A percentile compares a stretch with the other conserved stretches of the same genome.
These are phyloP conservation scores for Thecaphora frezii DNA, from an alignment of 1,284 basidiomycete genomes.

Conservation along the genomic window DNA sequence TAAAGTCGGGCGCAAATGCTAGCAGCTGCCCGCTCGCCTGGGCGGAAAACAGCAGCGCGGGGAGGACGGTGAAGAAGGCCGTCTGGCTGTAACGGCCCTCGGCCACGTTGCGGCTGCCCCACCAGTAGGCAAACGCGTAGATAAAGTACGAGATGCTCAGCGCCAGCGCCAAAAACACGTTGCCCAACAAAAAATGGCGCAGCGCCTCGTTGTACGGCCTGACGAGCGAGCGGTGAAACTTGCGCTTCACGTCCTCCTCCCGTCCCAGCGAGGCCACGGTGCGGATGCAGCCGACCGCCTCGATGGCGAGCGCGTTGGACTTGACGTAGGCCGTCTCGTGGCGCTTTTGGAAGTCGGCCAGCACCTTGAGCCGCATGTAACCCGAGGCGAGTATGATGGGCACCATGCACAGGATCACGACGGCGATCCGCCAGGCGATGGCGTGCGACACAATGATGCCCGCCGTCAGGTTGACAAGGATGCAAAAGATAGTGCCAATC, in stretches of 20 bases:
- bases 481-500: constrained; percentile 50
- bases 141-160: constrained; percentile 52
- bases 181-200: constrained; percentile 41
- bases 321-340: constrained; percentile 48
- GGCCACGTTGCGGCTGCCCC: constrained; percentile 48
- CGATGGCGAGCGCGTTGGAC: constrained; percentile 45
- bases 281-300: constrained; percentile 43
- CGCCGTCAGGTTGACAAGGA: constrained; percentile 44
- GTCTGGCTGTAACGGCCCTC: constrained; percentile 39
- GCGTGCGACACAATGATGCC: constrained; percentile 40
- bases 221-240: constrained; percentile 30
- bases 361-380: constrained; percentile 45
- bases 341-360: constrained; percentile 48
- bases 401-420: constrained; percentile 45
- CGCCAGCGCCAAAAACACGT: constrained; percentile 41
- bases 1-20: constrained; percentile 49
- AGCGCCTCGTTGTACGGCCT: constrained; percentile 41
- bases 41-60: constrained; percentile 48
- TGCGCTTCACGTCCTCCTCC: constrained; percentile 44
- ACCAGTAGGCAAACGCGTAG: constrained; percentile 53
- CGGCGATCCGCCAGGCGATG: constrained; percentile 45
- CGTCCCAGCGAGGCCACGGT: constrained; percentile 41
- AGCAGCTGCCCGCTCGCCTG: constrained; percentile 50
- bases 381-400: constrained; percentile 45
- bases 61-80: constrained; percentile 51